Evolutionary conservation across 306 rosid species (phyloP), one percentile per base, ranked within the genome.

Genomic region (Cicer chorassanicum): DNA sequence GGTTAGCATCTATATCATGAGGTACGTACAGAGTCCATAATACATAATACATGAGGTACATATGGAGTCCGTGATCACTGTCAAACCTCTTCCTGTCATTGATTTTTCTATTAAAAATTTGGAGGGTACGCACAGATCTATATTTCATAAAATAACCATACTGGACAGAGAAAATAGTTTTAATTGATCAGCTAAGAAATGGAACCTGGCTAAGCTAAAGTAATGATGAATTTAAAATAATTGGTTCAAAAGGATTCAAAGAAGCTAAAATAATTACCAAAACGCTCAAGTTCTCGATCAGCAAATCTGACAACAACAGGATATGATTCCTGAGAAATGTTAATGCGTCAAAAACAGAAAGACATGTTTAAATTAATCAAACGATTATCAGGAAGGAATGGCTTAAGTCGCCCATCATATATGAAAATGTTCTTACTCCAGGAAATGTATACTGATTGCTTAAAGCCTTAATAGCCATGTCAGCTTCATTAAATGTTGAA

Each of bases 231-330:
- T 21, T 72, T 64, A 41, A 41, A 70, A 46, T 24, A 65, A 63
- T 36, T 53, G 36, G 57, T 46, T 70, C 77, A 76, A 38, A 69
- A 69, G 70, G 74, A 60, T 62, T 44, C 29, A 43, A 65, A 12
- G 14, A 75, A 19, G 13, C 61, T 72, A 49, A 62, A 72, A 67
- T 54, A 84, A 67, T 82, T 88, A 87, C 96, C 90, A 18, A 79
- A 86, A 8, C 89, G 97, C 62, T 88, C 94, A 72, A 29, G 87
- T 56, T 86, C 85, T 42, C 90, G 70, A 43, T 88, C 95, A 18
- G 98, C 97, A 86, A 72, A 91, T 87, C 72, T 91, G 77, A 94
- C 98, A 40, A 85, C 77, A 75, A 94, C 68, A 9, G 96, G 90
- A 21, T 2, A 18, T 44, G 12, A 5, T 78, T 94, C 96, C 98